Conservation (phyloP, 129 eudicot species). For the Escallonia rubra region DNA sequence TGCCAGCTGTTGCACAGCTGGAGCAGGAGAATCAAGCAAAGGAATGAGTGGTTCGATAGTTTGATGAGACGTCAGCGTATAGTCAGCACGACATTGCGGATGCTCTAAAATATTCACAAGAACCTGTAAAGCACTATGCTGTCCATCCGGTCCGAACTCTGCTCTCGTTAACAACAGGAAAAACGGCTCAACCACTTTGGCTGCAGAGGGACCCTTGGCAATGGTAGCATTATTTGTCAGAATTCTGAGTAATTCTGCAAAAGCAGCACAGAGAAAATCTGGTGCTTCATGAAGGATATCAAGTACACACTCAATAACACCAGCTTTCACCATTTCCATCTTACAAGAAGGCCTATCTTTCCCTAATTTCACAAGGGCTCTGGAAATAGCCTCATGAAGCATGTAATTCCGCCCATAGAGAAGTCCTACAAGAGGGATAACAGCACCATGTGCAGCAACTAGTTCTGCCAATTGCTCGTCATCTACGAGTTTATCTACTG, state of each 20-base stretch:
- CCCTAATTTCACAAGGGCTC: conserved; percentile 95
- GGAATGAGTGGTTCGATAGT: conserved; percentile 89
- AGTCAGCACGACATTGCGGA: conserved; percentile 87
- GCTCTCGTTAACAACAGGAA: conserved; percentile 58
- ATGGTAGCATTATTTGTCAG: conserved; percentile 94
- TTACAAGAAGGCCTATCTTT: conserved; percentile 95
- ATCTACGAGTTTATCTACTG: conserved; percentile 79
- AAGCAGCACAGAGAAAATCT: conserved; percentile 87
- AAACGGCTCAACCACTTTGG: conserved; percentile 95
- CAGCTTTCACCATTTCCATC: conserved; percentile 99
- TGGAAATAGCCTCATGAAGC: conserved; percentile 87
- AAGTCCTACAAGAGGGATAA: conserved; percentile 94
- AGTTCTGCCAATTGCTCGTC: conserved; percentile 92
- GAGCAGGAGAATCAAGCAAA: conserved; percentile 80
- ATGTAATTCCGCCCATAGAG: conserved; percentile 69
- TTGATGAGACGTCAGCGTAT: conserved; percentile 79
- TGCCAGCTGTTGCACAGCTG: conserved; percentile 90
- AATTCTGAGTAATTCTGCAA: conserved; percentile 85
- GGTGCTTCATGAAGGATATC: conserved; percentile 93
- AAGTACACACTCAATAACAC: conserved; percentile 80
- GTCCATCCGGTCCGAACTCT: conserved; percentile 93
- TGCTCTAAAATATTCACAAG: conserved; percentile 92
- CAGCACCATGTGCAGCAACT: conserved; percentile 96
- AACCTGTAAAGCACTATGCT: conserved; percentile 90
- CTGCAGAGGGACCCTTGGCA: conserved; percentile 96